phyloP scores from a whole-genome alignment of 352 stramenopile species.

The Thraustotheca clavata region DNA sequence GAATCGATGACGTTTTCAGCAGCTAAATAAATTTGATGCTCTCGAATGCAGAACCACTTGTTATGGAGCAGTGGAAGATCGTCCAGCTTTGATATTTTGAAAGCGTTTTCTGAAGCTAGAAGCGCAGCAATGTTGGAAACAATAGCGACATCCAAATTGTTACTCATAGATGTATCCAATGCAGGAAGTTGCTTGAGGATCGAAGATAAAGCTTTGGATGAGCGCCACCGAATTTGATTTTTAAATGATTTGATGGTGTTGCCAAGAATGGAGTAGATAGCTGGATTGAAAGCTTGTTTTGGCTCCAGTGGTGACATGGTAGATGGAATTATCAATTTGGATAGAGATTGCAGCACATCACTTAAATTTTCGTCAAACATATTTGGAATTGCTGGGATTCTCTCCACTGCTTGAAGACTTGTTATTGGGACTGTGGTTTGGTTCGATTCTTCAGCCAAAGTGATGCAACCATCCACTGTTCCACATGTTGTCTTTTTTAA shows the following conservation, averaged over 20 bases:
- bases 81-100: constrained; percentile 12
- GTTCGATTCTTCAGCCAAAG: background rate
- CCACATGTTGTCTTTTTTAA: constrained; percentile 27
- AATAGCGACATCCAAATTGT: constrained; percentile 50
- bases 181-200: constrained; percentile 63
- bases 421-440: constrained; percentile 31
- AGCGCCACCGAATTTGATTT: constrained; percentile 70
- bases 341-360: constrained; percentile 14
- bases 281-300: background rate
- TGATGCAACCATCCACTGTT: constrained; percentile 6
- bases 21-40: constrained; percentile 59
- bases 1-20: constrained; percentile 60
- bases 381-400: constrained; percentile 55
- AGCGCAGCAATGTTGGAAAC: constrained; percentile 48
- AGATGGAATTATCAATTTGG: constrained; percentile 15
- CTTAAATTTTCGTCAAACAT: constrained; percentile 56
- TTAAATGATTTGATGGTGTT: constrained; percentile 57
- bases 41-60: constrained; percentile 61
- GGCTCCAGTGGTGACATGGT: background rate
- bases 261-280: constrained; percentile 48
- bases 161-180: constrained; percentile 29
- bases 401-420: constrained; percentile 51
- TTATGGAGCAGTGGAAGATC: constrained; percentile 37
- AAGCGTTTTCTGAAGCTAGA: constrained; percentile 44
- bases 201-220: constrained; percentile 58